These are phyloP conservation scores for Ceratonia siliqua DNA, from an alignment of 306 rosid species.

Conservation along the genomic window DNA sequence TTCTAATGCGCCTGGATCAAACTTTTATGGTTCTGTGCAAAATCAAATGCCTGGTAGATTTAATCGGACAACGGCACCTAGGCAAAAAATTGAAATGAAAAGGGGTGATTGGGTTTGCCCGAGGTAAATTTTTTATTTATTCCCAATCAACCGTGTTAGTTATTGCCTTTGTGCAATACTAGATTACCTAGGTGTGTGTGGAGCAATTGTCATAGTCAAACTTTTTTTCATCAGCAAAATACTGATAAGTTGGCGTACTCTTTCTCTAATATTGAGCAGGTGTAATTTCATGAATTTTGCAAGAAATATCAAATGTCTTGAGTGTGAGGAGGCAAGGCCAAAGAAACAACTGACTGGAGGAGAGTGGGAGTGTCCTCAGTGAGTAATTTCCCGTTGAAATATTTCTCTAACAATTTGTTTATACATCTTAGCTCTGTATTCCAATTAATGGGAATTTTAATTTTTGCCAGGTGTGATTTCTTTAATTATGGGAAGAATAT, in stretches of 20 bases:
- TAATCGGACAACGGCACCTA: slow-evolving; percentile 45
- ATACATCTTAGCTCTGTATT: background rate
- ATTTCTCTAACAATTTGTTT: background rate
- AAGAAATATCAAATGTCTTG: slow-evolving; percentile 78
- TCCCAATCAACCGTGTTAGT: slow-evolving; percentile 12
- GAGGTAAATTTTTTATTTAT: slow-evolving; percentile 49
- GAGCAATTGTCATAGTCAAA: background rate
- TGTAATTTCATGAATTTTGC: slow-evolving; percentile 98
- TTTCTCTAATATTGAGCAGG: slow-evolving; percentile 55
- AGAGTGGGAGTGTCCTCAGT: slow-evolving; percentile 99
- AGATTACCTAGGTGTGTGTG: slow-evolving; percentile 2
- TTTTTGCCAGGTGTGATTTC: slow-evolving; percentile 77
- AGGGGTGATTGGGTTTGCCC: slow-evolving; percentile 93
- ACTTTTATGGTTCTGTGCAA: slow-evolving; percentile 44
- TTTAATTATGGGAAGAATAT: slow-evolving; percentile 75
- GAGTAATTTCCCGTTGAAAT: slow-evolving; percentile 41
- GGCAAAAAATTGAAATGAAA: slow-evolving; percentile 83
- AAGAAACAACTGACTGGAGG: slow-evolving; percentile 80
- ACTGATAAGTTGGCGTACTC: slow-evolving; percentile 4
- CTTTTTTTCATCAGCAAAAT: slow-evolving; percentile 5
- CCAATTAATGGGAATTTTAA: slow-evolving; percentile 27
- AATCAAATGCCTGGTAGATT: slow-evolving; percentile 47
- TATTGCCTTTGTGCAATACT: slow-evolving; percentile 5
- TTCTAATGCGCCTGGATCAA: slow-evolving; percentile 52
- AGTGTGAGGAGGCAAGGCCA: slow-evolving; percentile 91